Evolutionary conservation across 345 rosid genomes (phyloP).

Genomic region (Isatis tinctoria): DNA sequence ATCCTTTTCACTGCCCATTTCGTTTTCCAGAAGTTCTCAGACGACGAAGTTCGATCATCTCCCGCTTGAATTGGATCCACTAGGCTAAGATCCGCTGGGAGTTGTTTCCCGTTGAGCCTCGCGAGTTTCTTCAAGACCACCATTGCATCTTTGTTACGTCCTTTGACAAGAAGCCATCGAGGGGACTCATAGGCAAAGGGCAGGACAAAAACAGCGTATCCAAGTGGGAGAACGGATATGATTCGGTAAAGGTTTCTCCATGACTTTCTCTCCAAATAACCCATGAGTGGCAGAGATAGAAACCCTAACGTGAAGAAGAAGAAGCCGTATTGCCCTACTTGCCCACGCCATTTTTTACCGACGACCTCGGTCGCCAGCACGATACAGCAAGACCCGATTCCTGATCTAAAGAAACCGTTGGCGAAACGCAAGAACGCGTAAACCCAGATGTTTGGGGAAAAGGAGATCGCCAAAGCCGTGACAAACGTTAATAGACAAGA

Average conservation of each 20-base stretch:
- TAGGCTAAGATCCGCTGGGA: conserved; percentile 43
- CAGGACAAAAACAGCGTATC: conserved; percentile 39
- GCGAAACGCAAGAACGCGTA: conserved; percentile 61
- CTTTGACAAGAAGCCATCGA: conserved; percentile 65
- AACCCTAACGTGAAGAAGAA: conserved; percentile 69
- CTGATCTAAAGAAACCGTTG: conserved; percentile 55
- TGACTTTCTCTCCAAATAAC: conserved; percentile 45
- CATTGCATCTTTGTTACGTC: conserved; percentile 51
- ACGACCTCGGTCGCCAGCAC: conserved; percentile 70
- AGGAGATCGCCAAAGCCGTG: conserved; percentile 56
- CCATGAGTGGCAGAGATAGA: conserved; percentile 59
- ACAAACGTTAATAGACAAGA: conserved; percentile 49
- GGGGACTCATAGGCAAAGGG: conserved; percentile 71
- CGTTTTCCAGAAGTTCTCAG: conserved; percentile 51
- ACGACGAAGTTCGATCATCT: neutral
- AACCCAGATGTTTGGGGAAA: conserved; percentile 67
- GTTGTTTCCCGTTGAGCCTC: conserved; percentile 42
- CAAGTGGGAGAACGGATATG: conserved; percentile 49
- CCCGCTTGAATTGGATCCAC: conserved; percentile 25
- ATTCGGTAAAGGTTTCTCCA: conserved; percentile 59
- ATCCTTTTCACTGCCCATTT: conserved; percentile 64
- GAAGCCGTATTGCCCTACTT: conserved; percentile 75
- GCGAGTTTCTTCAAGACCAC: conserved; percentile 46
- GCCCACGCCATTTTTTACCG: conserved; percentile 71
- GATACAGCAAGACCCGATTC: conserved; percentile 63